Evolutionary conservation across 2,329 filamentous ascomycete genomes (phyloP), one percentile per base, ranked within the genome.

Genomic region (Apiospora kogelbergensis): DNA sequence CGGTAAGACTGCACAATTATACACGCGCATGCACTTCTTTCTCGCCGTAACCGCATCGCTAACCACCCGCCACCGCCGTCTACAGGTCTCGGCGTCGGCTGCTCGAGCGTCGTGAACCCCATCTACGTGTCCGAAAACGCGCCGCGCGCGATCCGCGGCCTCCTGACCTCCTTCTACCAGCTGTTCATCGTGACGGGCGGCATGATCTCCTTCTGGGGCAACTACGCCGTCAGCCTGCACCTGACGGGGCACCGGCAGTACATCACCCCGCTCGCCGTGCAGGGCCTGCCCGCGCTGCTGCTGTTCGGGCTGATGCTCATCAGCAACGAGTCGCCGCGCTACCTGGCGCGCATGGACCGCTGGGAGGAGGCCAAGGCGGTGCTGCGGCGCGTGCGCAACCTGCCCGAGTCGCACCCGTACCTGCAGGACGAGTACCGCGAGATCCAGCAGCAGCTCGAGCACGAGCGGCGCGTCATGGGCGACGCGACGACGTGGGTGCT

Each of bases 291-390:
- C 0, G 88, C 89, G 3, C 73, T 88, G 6, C 79, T 90, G 30
- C 83, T 92, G 3, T 84, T 89, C 70, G 66, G 80, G 53, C 84
- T 87, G 73, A 92, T 92, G 87, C 76, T 87, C 2, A 78, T 91
- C 63, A 89, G 88, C 82, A 86, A 88, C 74, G 90, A 92, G 74
- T 90, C 87, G 0, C 89, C 89, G 3, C 84, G 90, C 63, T 91
- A 87, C 83, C 83, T 91, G 3, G 90, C 89, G 24, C 88, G 88
- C 69, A 84, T 87, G 74, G 89, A 91, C 74, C 83, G 85, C 60
- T 91, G 89, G 88, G 89, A 91, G 71, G 84, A 90, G 68, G 86
- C 89, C 17, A 86, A 84, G 60, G 68, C 67, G 0, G 84, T 87
- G 1, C 83, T 93, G 20, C 80, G 84, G 15, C 82, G 80, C 60